Evolutionary conservation across 169 alveolate species (phyloP), one percentile per base, ranked within the genome.

Genomic region (Plasmodium coatneyi): DNA sequence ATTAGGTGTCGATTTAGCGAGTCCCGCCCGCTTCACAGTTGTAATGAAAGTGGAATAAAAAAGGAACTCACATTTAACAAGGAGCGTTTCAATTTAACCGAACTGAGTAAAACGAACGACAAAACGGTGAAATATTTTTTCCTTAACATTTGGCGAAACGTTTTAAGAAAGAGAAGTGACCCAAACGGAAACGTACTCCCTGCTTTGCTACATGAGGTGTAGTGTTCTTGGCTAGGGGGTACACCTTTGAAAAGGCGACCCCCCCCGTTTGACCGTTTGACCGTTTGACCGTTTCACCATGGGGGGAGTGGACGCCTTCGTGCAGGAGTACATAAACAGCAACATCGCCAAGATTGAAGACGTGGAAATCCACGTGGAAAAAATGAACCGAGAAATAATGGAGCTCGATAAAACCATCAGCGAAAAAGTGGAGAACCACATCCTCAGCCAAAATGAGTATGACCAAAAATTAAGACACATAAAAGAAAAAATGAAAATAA

Each of bases 401-500:
- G 84, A 91, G 2, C 56, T 91, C 3, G 92, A 91, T 30, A 52
- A 12, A 12, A 66, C 30, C 22, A 80, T 91, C 14, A 71, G 60
- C 39, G 92, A 91, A 70, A 91, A 71, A 43, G 54, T 91, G 5
- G 80, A 91, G 9, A 91, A 56, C 7, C 79, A 81, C n/a, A 32
- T 91, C 25, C 78, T 82, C 52, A 70, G 49, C 5, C 78, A 71
- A 46, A 56, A 56, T 54, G 95, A 80, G 74, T 91, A 80, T 71
- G 95, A 91, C 34, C 43, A n/a, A 5, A 70, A 71, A 34, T 43
- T 91, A n/a, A 54, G 54, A 34, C 71, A 32, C 32, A 60, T 91
- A 70, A 91, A 81, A 81, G 80, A 81, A 32, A 91, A 82, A 91
- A 91, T 82, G 82, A 80, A 82, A 91, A 32, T 49, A 71, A 80